A percentile compares a stretch with the other conserved stretches of the same genome.
Evolutionary conservation across 164 flowering plant species (phyloP).

Genomic region (Sedum album): DNA sequence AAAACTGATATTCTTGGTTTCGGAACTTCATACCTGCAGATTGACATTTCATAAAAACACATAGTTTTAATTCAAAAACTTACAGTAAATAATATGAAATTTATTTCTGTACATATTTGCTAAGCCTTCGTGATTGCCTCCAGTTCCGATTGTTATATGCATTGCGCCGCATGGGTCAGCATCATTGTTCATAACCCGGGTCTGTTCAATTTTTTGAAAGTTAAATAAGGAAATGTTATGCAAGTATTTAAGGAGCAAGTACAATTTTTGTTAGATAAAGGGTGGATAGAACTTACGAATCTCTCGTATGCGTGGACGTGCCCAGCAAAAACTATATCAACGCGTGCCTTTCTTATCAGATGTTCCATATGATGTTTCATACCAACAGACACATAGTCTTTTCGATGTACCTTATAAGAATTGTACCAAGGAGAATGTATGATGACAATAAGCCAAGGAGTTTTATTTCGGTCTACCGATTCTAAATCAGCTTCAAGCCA

Average conservation of each 20-base stretch:
- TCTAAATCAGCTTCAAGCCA: constrained; percentile 58
- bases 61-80: too few relatives aligned
- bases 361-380: constrained; percentile 65
- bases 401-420: constrained; percentile 61
- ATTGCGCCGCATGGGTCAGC: too few relatives aligned
- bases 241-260: too few relatives aligned
- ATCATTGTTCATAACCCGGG: constrained; percentile 32
- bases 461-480: constrained; percentile 44
- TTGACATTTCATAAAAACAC: too few relatives aligned
- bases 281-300: constrained; percentile 41
- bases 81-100: too few relatives aligned
- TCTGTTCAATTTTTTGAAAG: constrained; percentile 19
- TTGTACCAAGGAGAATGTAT: constrained; percentile 90
- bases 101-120: too few relatives aligned
- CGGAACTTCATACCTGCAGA: too few relatives aligned
- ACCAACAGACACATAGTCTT: constrained; percentile 34
- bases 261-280: too few relatives aligned
- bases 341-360: constrained; percentile 46
- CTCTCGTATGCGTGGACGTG: too few relatives aligned
- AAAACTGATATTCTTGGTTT: too few relatives aligned
- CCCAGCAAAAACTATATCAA: too few relatives aligned
- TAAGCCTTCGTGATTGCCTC: constrained; percentile 25
- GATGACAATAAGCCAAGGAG: constrained; percentile 65
- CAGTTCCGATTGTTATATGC: constrained; percentile 64
- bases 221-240: too few relatives aligned